Base-by-base conservation (phyloP, 257 asterid genomes). In the Anisodus tanguticus region DNA sequence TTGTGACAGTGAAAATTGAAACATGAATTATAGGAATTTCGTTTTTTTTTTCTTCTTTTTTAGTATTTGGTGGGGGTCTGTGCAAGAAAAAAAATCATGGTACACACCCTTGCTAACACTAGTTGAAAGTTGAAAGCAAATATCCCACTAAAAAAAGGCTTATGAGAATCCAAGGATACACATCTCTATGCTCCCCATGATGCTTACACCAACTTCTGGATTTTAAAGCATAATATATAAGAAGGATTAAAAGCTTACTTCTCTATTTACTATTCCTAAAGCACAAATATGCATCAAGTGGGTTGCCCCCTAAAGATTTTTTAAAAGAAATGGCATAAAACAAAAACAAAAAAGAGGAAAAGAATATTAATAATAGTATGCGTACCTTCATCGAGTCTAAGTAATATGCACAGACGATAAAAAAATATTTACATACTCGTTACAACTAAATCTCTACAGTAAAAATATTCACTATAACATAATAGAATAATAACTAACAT, bases 121-220 rank as follows among this genome's bases (percentile, higher is more conserved):
- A 86, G 54, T 81, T 59, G 76, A 79, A 79, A 85, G 74, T 79
- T 55, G 69, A 81, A 80, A 87, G 79, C 72, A 79, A 84, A 80
- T 59, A 85, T 85, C 89, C 87, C 85, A 87, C 47, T 71, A 26
- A 66, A 71, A 35, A 58, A 81, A 77, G 53, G 53, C 47, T 41
- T 83, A 60, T 79, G 86, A 87, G 89, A 87, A 88, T 88, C 92
- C 89, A 87, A 91, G 87, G 51, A 80, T 79, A 85, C 83, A 83
- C 79, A 82, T 22, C 83, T 77, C 83, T 84, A 87, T 89, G 89
- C 90, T 68, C 87, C 90, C 90, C 88, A 83, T 84, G 71, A 78
- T 63, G 82, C 86, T 86, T 74, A 83, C 88, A 86, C 35, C 82
- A 77, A 78, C 35, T 88, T 87, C 85, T 81, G 84, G 58, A 85